Evolutionary conservation across 495 filamentous ascomycete species (phyloP), one percentile per base, ranked within the genome.

Genomic region (Penicilliopsis zonata): DNA sequence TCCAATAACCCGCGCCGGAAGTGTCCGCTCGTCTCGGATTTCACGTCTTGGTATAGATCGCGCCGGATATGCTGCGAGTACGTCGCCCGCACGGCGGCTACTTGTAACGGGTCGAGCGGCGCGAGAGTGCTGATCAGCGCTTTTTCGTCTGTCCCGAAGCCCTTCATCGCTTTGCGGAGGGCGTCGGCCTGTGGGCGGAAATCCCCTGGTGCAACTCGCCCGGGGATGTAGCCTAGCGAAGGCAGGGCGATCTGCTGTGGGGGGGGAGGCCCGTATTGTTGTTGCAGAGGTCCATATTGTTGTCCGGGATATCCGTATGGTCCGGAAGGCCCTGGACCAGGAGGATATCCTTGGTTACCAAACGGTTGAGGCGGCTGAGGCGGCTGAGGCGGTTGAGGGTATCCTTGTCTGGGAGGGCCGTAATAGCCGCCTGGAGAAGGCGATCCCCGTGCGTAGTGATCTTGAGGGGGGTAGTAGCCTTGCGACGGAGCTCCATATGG

Each of bases 81-180:
- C 9, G 78, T 63, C 7, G 70, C 41, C 22, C 80, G 76, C 31
- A 95, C 64, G 2, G 71, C 62, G 28, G 71, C 66, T 38, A 90
- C 69, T 43, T 87, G 78, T 9, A 81, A 58, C 3, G 85, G 79
- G 36, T 92, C 76, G 32, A 80, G 72, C 17, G 52, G 63, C 0
- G 74, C 59, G 13, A 96, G 60, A 10, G 78, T 56, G 0, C 59
- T 54, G 43, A 86, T 82, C 1, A 94, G 62, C 0, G 70, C 52
- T 31, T 71, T 73, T 52, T 94, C 86, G 43, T 94, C 76, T 0
- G 87, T 94, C 26, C 86, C 87, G 36, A 90, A 78, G 5, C 87
- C 85, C 60, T 92, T 92, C 81, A 93, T 93, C 2, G 88, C 84
- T 43, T 70, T 70, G 32, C 83, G 67, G 14, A 93, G 63, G 6